A percentile compares a stretch with the other conserved stretches of the same genome.
These are phyloP conservation scores for Haplosporangium sp. DNA, from an alignment of 371 early-diverging fungal genomes.

Conservation along the genomic window DNA sequence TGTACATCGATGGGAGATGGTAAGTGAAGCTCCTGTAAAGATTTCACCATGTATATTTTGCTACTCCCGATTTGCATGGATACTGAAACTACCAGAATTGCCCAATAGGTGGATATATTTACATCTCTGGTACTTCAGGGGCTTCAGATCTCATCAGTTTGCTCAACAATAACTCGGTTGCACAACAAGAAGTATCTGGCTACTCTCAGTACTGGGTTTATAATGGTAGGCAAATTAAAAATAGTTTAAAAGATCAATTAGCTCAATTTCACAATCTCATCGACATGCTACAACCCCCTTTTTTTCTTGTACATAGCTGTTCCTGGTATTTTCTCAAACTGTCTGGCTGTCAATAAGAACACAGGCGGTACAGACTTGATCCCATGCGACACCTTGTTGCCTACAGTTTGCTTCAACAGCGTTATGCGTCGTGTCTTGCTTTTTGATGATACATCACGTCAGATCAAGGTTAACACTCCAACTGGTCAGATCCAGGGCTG, in stretches of 20 bases:
- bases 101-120: conserved; percentile 44
- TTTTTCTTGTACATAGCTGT: conserved; percentile 11
- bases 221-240: conserved; percentile 20
- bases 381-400: conserved; percentile 37
- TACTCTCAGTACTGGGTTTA: conserved; percentile 44
- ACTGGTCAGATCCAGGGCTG: conserved; percentile 34
- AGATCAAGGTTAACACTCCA: conserved; percentile 38
- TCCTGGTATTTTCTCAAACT: conserved; percentile 37
- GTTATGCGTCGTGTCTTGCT: conserved; percentile 49
- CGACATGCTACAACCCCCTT: background rate
- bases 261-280: background rate
- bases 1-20: conserved; percentile 46
- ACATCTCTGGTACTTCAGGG: conserved; percentile 36
- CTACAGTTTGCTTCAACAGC: conserved; percentile 46
- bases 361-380: conserved; percentile 46
- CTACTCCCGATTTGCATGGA: background rate
- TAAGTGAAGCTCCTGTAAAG: background rate
- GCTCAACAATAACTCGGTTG: conserved; percentile 31
- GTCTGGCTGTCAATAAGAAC: conserved; percentile 47
- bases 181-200: conserved; percentile 30
- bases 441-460: conserved; percentile 43
- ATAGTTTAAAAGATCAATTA: background rate
- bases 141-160: conserved; percentile 20
- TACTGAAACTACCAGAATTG: background rate
- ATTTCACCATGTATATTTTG: background rate